Evolutionary conservation across 2,329 filamentous ascomycete species (phyloP).

Genomic region (Fusarium begoniae): DNA sequence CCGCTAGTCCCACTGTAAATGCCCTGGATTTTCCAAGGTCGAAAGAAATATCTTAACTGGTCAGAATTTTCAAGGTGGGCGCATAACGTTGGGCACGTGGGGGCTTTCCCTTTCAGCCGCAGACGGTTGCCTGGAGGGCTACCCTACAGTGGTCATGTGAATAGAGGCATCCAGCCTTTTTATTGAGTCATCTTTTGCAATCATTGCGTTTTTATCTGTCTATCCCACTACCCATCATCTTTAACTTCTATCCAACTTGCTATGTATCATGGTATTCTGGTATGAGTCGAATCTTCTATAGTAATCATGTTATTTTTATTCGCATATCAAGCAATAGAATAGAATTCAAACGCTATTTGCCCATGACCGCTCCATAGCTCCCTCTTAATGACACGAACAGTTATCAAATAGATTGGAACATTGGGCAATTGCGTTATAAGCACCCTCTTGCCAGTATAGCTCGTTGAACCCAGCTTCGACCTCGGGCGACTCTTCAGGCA

Average conservation of each 20-base stretch:
- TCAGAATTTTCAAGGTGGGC: conserved; percentile 12
- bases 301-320: not conserved
- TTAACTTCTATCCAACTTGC: too few relatives aligned
- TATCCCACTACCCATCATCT: not conserved
- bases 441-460: not conserved
- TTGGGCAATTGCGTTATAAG: not conserved
- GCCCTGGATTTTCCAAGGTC: conserved; percentile 7
- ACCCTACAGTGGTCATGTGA: conserved; percentile 15
- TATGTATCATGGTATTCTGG: not conserved
- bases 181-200: not conserved
- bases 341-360: too few relatives aligned
- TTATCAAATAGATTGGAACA: conserved; percentile 18
- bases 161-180: not conserved
- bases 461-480: not conserved
- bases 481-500: not conserved
- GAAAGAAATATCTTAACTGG: conserved; percentile 17
- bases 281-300: not conserved
- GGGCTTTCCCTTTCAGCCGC: conserved; percentile 33
- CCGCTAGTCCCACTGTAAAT: conserved; percentile 22
- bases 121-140: conserved; percentile 4
- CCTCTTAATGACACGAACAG: conserved; percentile 17
- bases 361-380: too few relatives aligned
- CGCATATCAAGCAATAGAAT: not conserved
- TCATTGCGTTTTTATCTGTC: not conserved
- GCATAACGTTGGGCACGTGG: conserved; percentile 35